Base-by-base conservation (phyloP, 2,329 filamentous ascomycete genomes). In the Penicillium fuscoglaucum region DNA sequence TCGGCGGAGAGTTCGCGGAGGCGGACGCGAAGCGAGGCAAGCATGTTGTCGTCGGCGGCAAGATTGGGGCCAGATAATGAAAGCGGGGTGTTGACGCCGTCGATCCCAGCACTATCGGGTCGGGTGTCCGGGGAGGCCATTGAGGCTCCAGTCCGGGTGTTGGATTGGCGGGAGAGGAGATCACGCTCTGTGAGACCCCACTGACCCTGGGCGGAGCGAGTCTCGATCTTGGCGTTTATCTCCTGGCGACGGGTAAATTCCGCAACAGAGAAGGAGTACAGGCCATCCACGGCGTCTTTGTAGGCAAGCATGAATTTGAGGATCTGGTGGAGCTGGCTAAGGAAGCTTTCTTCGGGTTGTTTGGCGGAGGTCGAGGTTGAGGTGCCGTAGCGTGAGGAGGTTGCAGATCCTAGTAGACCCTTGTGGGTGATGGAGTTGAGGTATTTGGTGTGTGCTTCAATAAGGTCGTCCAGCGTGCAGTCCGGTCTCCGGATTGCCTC, bases 341-440 rank as follows among this genome's bases (percentile, higher is more conserved):
- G 90, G 77, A 98, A 98, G 61, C 87, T 86, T 62, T 91, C 89
- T 66, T 91, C 89, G 52, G 83, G 58, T 80, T 82, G 50, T 76
- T 76, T 61, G 59, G 70, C 70, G 47, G 68, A 73, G 56, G 48
- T 66, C 21, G 61, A 66, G 39, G 67, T 72, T 19, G 66, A 68
- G 12, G 55, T 44, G 47, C 65, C 66, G 41, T 67, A 64, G 44
- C 65, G 63, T 8, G 66, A 61, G 39, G 61, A 59, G 60, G 76
- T 72, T 10, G 79, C 75, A 19, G 90, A 91, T 50, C 93, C 93
- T 0, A 99, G 83, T 2, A 99, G 84, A 29, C 95, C 95, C 76
- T 99, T 99, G 70, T 96, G 90, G 0, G 96, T 99, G 73, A 99
- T 98, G 63, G 90, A 89, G 68, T 90, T 91, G 58, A 99, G 88